Base-by-base conservation (phyloP, 2,329 filamentous ascomycete species). In the Colletotrichum tamarilloi region DNA sequence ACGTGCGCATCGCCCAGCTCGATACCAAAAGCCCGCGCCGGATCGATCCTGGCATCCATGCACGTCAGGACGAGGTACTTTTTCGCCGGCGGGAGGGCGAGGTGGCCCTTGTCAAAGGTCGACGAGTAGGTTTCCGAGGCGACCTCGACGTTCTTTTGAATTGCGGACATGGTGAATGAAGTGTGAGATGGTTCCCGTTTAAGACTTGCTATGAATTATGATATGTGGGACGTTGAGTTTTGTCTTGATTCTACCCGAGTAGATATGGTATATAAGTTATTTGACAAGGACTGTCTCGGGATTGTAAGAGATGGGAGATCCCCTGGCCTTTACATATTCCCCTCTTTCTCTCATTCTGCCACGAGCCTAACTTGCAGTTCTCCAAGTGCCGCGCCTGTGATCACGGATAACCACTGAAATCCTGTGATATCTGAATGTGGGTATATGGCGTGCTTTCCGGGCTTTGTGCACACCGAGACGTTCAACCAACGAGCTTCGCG, bases 21-120 rank as follows among this genome's bases (percentile, higher is more conserved):
- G 70, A 95, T 92, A 9, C 92, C 92, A 67, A 95, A 92, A 1
- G 92, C 92, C 14, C 88, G 84, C 3, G 90, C 87, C 0, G 94
- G 91, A 77, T 96, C 88, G 77, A 92, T 85, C 64, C 94, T 90
- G 5, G 94, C 92, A 78, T 97, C 94, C 93, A 97, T 97, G 82
- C 94, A 97, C 0, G 93, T 94, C 57, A 96, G 87, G 32, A 81
- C 76, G 5, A 77, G 85, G 78, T 93, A 93, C 77, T 92, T 89
- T 82, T 92, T 93, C 11, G 89, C 89, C 0, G 93, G 93, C 0
- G 93, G 92, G 1, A 95, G 87, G 1, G 89, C 87, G 5, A 95
- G 87, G 74, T 91, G 76, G 19, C 92, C 92, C 74, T 93, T 86
- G n/a, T 85, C 89, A 81, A 95, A 95, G 3, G 42, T 26, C 11